phyloP scores from a whole-genome alignment of 148 eudicot genomes.

The Cornus kousa region DNA sequence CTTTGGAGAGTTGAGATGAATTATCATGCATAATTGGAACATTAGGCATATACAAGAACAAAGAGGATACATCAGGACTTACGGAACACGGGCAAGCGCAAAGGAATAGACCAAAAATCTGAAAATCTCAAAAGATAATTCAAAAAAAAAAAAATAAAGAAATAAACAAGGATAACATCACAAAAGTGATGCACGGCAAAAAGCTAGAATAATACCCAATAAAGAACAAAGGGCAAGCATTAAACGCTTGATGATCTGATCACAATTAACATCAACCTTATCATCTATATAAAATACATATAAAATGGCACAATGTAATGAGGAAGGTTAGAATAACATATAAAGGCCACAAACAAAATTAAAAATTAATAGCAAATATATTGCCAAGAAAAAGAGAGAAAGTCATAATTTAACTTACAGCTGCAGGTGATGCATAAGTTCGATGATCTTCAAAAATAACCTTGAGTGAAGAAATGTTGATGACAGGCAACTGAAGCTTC shows the following conservation, averaged over 20 bases:
- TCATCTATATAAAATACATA: background rate
- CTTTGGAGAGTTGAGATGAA: too few species aligned
- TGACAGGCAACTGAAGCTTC: slow-evolving; percentile 82
- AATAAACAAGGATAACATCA: too few species aligned
- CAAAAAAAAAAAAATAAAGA: too few species aligned
- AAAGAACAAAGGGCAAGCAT: too few species aligned
- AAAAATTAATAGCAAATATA: background rate
- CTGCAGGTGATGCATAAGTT: slow-evolving; percentile 82
- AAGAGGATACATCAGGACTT: background rate
- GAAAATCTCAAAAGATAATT: background rate
- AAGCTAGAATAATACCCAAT: too few species aligned
- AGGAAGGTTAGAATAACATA: background rate
- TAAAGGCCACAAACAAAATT: background rate
- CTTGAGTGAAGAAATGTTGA: slow-evolving; percentile 63
- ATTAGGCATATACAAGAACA: background rate
- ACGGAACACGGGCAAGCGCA: background rate
- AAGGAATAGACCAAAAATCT: background rate
- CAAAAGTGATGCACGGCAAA: background rate
- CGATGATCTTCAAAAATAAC: slow-evolving; percentile 95
- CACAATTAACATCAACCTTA: background rate
- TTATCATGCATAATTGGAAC: background rate
- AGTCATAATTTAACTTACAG: slow-evolving; percentile 59
- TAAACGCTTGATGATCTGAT: too few species aligned
- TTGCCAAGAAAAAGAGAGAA: background rate
- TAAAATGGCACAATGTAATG: background rate